Conservation (phyloP, 257 asterid genomes). For the Linaria vulgaris region DNA sequence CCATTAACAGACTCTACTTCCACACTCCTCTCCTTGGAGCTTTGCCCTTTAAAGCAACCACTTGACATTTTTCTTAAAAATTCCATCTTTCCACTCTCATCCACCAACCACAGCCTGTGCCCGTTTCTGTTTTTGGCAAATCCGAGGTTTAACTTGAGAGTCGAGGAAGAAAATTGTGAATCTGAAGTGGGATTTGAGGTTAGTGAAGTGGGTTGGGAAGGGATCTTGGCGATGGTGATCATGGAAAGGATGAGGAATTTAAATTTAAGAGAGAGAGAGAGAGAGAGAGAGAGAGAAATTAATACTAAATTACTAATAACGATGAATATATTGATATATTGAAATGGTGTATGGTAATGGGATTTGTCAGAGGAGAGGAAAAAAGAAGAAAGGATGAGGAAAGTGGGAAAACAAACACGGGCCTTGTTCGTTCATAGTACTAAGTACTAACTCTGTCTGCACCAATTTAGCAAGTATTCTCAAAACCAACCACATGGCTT, state of each 20-base stretch:
- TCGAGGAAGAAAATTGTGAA: conserved; percentile 31
- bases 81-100: conserved; percentile 53
- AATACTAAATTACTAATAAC: no score
- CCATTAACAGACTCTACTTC: conserved; percentile 58
- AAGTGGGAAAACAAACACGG: no score
- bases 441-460: no score
- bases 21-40: conserved; percentile 49
- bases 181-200: conserved; percentile 39
- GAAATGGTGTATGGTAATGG: no score
- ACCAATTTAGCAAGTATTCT: no score
- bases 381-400: no score
- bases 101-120: conserved; percentile 38
- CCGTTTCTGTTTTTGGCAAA: conserved; percentile 17
- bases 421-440: no score
- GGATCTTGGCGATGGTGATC: conserved; percentile 51
- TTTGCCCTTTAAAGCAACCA: conserved; percentile 54
- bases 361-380: no score
- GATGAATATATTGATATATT: no score
- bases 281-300: no score
- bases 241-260: conserved; percentile 36
- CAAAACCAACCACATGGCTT: no score
- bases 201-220: conserved; percentile 41
- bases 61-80: conserved; percentile 43
- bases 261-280: conserved; percentile 19
- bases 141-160: conserved; percentile 34